Conservation (phyloP, 169 alveolate species). For the Babesia caballi region DNA sequence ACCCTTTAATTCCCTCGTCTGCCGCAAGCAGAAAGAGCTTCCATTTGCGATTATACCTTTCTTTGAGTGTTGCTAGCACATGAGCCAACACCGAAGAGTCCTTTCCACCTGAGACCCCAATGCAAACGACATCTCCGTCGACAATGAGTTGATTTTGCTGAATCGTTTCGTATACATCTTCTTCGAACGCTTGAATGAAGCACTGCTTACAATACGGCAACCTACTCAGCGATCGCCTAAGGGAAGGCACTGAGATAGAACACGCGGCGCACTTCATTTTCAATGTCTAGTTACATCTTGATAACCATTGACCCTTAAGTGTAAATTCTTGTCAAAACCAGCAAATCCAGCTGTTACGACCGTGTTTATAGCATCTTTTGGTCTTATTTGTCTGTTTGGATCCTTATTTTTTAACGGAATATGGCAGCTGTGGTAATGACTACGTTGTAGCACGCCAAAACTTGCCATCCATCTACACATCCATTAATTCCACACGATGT, state of each 20-base stretch:
- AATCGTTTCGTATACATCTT: constrained; percentile 90
- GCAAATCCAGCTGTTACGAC: no score
- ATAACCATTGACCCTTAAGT: no score
- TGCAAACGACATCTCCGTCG: constrained; percentile 91
- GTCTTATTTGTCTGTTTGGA: no score
- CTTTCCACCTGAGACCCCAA: constrained; percentile 98
- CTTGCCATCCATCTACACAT: no score
- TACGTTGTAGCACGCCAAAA: no score
- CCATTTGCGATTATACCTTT: constrained; percentile 88
- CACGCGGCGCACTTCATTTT: constrained; percentile 74
- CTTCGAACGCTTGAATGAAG: constrained; percentile 90
- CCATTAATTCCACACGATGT: no score
- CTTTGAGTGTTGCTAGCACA: constrained; percentile 88
- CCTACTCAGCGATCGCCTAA: constrained; percentile 88
- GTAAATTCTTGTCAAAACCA: no score
- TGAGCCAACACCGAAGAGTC: constrained; percentile 96
- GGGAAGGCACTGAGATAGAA: constrained; percentile 75
- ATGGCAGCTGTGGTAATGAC: no score
- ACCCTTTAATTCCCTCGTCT: constrained; percentile 98
- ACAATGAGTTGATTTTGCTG: constrained; percentile 64
- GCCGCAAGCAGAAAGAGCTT: constrained; percentile 89
- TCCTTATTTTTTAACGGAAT: no score
- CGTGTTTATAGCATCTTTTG: no score
- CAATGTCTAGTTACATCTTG: no score
- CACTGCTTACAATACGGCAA: constrained; percentile 89